Evolutionary conservation across 1,139 yeast genomes (phyloP), one percentile per base, ranked within the genome.

Genomic region (Meyerozyma carpophila): DNA sequence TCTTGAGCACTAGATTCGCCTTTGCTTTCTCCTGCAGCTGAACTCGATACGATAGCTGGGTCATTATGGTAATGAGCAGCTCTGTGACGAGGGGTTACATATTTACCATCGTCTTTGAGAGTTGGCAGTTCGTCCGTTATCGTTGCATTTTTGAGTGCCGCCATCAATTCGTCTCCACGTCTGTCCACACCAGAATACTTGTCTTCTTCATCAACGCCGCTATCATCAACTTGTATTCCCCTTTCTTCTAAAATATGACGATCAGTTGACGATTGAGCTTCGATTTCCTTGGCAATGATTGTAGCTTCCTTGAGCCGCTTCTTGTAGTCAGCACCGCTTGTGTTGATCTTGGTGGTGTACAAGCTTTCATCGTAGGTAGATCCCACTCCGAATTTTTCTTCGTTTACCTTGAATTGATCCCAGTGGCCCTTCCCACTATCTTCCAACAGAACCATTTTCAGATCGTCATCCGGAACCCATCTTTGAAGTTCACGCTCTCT

Each of bases 351-450:
- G 1, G 97, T 91, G 21, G 98, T 94, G 64, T 93, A 93, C 52
- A 85, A 72, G 59, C 84, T 83, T 63, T 93, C 99, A 62, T 93
- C 95, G 62, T 82, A 93, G 14, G 89, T 79, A 0, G 96, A 82
- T 50, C 79, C 84, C 41, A 93, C 85, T 34, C 97, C 98, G 63
- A 93, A 93, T 65, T 86, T 85, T 50, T 81, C 78, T 62, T 88
- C 84, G 63, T 94, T 93, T 14, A 81, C 95, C 44, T 88, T 86
- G 66, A 93, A 93, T 66, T 93, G 99, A 65, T 93, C 97, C 98
- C 98, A 93, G 13, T 54, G 54, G 10, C 63, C 61, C 6, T 59
- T 51, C 3, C 54, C 48, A 39, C 66, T 62, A 41, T 73, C 80
- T 39, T 76, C 84, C 39, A 82, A 66, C 10, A 44, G 29, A 13